These are phyloP conservation scores for Hibiscus mutabilis DNA, from an alignment of 345 rosid genomes.

Conservation along the genomic window DNA sequence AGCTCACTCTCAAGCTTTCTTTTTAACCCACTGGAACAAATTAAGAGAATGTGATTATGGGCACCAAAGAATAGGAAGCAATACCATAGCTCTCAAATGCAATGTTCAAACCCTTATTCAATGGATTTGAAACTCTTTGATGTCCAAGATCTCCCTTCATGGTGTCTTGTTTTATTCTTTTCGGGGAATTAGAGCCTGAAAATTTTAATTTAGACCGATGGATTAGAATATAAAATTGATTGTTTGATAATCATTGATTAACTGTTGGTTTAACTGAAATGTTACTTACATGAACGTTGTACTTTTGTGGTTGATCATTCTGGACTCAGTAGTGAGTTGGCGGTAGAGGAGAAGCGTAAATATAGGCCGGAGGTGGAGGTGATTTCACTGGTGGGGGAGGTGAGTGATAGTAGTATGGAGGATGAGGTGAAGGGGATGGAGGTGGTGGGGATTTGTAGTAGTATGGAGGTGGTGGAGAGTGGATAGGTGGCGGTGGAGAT, in stretches of 20 bases:
- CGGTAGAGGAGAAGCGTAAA: constrained; percentile 35
- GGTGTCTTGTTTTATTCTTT: constrained; percentile 61
- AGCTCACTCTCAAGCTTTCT: constrained; percentile 1
- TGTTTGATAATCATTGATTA: not conserved
- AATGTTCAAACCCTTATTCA: constrained; percentile 26
- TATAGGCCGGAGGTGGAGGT: constrained; percentile 29
- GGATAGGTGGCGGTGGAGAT: not conserved
- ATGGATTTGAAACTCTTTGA: constrained; percentile 23
- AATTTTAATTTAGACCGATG: not conserved
- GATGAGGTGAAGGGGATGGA: constrained; percentile 25
- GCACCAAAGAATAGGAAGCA: constrained; percentile 34
- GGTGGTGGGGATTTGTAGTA: constrained; percentile 18
- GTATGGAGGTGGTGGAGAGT: not conserved
- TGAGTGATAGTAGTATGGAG: constrained; percentile 28
- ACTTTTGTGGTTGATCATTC: constrained; percentile 14
- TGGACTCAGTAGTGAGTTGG: constrained; percentile 34
- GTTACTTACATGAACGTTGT: constrained; percentile 28
- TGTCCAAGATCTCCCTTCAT: constrained; percentile 27
- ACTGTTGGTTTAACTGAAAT: not conserved
- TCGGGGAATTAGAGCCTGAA: constrained; percentile 49
- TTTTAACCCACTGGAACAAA: not conserved
- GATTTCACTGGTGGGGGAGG: constrained; percentile 27
- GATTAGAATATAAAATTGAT: not conserved
- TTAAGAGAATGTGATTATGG: constrained; percentile 38
- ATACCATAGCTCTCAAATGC: not conserved